Base-by-base conservation (phyloP, 768 basidiomycete genomes). In the Cystofilobasidium bisporidii region DNA sequence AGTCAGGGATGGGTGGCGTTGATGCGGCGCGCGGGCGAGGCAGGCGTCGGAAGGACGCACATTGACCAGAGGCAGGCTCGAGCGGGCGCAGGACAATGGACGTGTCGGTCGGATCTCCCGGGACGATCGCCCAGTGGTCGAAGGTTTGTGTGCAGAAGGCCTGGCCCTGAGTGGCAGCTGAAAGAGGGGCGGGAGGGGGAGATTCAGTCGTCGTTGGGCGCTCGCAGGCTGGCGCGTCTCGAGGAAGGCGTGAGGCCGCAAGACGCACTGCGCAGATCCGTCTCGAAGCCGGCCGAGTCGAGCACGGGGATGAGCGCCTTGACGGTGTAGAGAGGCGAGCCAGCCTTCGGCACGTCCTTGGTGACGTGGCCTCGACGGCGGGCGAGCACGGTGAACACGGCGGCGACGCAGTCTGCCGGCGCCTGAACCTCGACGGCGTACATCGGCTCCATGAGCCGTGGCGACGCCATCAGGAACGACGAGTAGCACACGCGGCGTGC, bases 371-470 rank as follows among this genome's bases (percentile, higher is more conserved):
- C 96, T 78, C 96, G 85, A 67, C 96, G 87, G 69, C 96, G 85
- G n/a, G 96, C 93, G 62, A 99, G 87, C 55, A 98, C 96, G 6
- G 92, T 96, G 77, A 98, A 98, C 41, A 99, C 93, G 15, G 93
- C 92, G 26, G 96, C 96, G 71, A 99, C 93, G 75, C 96, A 97
- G 76, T 99, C 96, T 22, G 93, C 91, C 11, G 96, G 96, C 10
- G 94, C 90, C 78, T 98, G 94, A n/a, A 99, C 93, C 78, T 99
- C 96, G 63, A 98, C 94, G 75, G 91, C 97, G 81, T 94, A 98
- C 70, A 98, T 86, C 4, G 96, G 96, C 77, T 99, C 94, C 86
- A 94, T 91, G 68, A 96, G 78, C 67, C 92, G 85, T 5, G 94
- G 94, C 3, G 92, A 89, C 20, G 94, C 92, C 88, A 98, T 94